Evolutionary conservation across 139 green algal species (phyloP).

Genomic region (Ettlia oleoabundans): DNA sequence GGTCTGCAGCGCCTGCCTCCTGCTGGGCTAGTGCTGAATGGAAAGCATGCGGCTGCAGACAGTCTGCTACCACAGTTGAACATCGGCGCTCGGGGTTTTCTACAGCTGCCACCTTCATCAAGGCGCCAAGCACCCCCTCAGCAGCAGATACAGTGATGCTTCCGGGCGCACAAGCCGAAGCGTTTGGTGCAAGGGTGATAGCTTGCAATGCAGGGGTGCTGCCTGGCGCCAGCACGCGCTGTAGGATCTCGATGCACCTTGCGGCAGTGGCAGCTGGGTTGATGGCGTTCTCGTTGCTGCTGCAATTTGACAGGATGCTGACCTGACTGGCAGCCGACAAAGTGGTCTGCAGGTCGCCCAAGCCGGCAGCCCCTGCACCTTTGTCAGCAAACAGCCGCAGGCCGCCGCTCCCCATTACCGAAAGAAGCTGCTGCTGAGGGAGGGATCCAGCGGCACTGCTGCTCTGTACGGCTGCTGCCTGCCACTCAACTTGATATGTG

Average conservation of each 20-base stretch:
- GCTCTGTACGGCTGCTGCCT: not conserved
- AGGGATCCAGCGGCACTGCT: not conserved
- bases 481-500: constrained; percentile 20
- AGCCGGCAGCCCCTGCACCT: not conserved
- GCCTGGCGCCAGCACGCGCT: constrained; percentile 6
- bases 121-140: not conserved
- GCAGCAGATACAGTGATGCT: not conserved
- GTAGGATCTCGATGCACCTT: constrained; percentile 25
- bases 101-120: constrained; percentile 30
- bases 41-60: too few species aligned
- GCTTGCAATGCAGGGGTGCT: not conserved
- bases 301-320: not conserved
- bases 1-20: too few species aligned
- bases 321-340: not conserved
- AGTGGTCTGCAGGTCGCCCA: not conserved
- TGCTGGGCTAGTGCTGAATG: too few species aligned
- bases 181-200: not conserved
- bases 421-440: not conserved
- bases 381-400: not conserved
- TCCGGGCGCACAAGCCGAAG: too few species aligned
- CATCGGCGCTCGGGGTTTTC: constrained; percentile 11
- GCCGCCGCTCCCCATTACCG: not conserved
- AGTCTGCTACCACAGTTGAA: not conserved
- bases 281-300: not conserved
- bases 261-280: not conserved